Base-by-base conservation (phyloP, 2,329 filamentous ascomycete genomes). In the Nothophaeocryptopus gaeumannii region DNA sequence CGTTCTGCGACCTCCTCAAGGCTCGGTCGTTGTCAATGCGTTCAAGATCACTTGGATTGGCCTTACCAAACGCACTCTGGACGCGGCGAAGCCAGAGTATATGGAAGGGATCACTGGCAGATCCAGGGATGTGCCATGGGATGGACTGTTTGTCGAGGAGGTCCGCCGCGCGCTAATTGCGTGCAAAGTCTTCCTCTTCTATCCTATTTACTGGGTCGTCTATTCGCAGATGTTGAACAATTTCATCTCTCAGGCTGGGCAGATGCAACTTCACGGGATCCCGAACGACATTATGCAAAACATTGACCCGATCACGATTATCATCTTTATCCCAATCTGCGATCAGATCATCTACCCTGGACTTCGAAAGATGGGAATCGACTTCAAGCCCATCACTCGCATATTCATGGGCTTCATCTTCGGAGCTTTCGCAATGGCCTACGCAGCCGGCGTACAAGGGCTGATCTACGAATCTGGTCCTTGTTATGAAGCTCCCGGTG, bases 71-170 rank as follows among this genome's bases (percentile, higher is more conserved):
- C 40, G 55, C 33, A 51, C 40, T 16, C 52, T 61, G 79, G 80
- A 88, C 31, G 64, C 74, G 3, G 82, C 81, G 47, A 87, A 86
- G 70, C 85, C 85, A 3, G 85, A 82, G 64, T 74, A 76, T 36
- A 80, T 82, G 50, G 74, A 72, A 29, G 77, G 87, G 8, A 70
- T 76, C 34, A 67, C 67, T 1, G 64, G 76, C 54, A 81, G 82
- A 47, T 85, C 85, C 0, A 32, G 44, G 0, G 89, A 85, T 84
- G 89, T 90, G 83, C 56, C 84, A 0, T 91, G 89, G 61, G 86
- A 91, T 54, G 86, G 91, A 58, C 80, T 82, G 39, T 92, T 86
- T 85, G 87, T 89, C 34, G 83, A 86, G 4, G 85, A 89, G 63
- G 73, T 89, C 35, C 84, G 84, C 69, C 81, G 82, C 29, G 78